Evolutionary conservation across 768 basidiomycete species (phyloP), one percentile per base, ranked within the genome.

Genomic region (Mycena sanguinolenta): DNA sequence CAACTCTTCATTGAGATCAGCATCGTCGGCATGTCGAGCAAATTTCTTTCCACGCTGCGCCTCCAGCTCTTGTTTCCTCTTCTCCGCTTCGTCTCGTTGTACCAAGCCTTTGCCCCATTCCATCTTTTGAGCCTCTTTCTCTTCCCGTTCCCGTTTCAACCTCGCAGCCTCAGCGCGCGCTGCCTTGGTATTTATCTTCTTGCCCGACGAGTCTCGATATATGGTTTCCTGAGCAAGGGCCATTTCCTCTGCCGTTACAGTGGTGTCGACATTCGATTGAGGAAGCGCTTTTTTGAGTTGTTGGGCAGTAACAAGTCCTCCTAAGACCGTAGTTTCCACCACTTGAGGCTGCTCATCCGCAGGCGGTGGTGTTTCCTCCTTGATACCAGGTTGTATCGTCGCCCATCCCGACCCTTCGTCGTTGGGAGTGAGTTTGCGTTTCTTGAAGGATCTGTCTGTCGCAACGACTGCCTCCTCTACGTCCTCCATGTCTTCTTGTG

Each of bases 61-160:
- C 79, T 94, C 91, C 76, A 94, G 78, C 67, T 95, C 90, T 66
- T 80, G 76, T 76, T 82, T 88, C 77, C 85, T 82, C 77, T 87
- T 88, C 81, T 96, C 94, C 61, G 86, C 82, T 69, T 96, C 93
- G 27, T 94, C 92, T 69, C 91, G 84, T 82, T 99, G 98, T 44
- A 96, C 93, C 39, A 99, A 76, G 34, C 98, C 98, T 80, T 97
- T 99, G 0, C 95, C 96, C 98, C 98, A 99, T 78, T 97, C 95
- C 95, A 97, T 96, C 84, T 95, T 97, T 78, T 88, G 84, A 58
- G 93, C 93, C 77, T 97, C 95, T 77, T 89, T 90, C 82, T 98
- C 94, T 78, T 96, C 92, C 67, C 86, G 84, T 77, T 95, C 92
- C 25, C 95, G 87, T 76, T 96, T 95, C 79, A 88, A 79, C 73